Base-by-base conservation (phyloP, 2,329 filamentous ascomycete genomes). In the Gaeumannomyces tritici region DNA sequence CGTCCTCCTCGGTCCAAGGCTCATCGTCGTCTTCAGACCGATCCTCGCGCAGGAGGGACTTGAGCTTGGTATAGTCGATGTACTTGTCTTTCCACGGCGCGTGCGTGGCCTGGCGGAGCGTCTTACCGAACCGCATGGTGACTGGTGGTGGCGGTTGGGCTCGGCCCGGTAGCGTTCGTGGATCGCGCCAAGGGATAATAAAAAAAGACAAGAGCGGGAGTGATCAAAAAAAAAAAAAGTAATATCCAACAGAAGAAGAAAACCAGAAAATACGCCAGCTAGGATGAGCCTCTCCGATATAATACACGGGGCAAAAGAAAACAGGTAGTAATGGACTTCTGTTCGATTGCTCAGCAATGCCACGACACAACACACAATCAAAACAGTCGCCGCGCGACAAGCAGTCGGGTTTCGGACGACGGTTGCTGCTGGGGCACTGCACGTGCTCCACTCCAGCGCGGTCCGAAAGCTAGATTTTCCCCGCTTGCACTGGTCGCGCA, bases 11-110 rank as follows among this genome's bases (percentile, higher is more conserved):
- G 29, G 93, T 96, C 95, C 95, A 99, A 55, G 85, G 79, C 61
- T 79, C 80, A 61, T 84, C 80, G 27, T 89, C 87, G 59, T 86
- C 81, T 29, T 82, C 81, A 64, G 75, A 74, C 65, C 74, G 79
- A 72, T 91, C 86, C 74, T 98, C 95, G 66, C 91, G 89, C 64
- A 99, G 80, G 64, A 99, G 83, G 70, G 83, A 82, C 82, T 98
- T 98, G 67, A 99, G 87, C 82, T 93, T 96, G 69, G 84, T 79
- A 76, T 99, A 99, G 79, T 98, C 93, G 72, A 99, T 91, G 80
- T 99, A 98, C 71, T 96, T 84, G 73, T 89, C 90, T 75, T 89
- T 90, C 93, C 93, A 99, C 72, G 92, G 91, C 68, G 84, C 77
- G 74, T 98, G 95, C 69, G 90, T 81, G 64, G 90, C 87, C 70